Conservation (phyloP, 805 yeast genomes). For the Wickerhamiella occidentalis region DNA sequence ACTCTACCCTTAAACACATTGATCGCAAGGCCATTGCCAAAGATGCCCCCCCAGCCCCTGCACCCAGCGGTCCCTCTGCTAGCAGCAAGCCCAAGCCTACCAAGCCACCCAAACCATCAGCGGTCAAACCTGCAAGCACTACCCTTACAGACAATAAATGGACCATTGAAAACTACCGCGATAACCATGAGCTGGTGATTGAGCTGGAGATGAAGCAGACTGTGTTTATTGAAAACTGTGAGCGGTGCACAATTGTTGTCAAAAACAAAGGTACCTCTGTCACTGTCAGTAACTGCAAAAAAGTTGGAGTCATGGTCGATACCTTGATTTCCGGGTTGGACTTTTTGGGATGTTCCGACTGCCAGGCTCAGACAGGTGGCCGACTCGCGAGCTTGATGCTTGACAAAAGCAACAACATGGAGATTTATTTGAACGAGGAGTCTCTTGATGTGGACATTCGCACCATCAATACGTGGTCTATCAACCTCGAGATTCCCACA, state of each 20-base stretch:
- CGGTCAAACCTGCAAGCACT: slow-evolving; percentile 39
- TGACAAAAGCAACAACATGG: slow-evolving; percentile 83
- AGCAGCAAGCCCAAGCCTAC: slow-evolving; percentile 29
- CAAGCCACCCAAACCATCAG: slow-evolving; percentile 68
- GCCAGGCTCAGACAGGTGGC: slow-evolving; percentile 80
- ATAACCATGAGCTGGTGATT: slow-evolving; percentile 49
- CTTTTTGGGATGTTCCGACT: slow-evolving; percentile 63
- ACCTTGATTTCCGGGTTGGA: slow-evolving; percentile 80
- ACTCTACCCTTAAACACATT: slow-evolving; percentile 79
- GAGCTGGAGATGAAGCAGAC: slow-evolving; percentile 81
- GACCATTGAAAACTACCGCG: slow-evolving; percentile 71
- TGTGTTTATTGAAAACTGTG: slow-evolving; percentile 75
- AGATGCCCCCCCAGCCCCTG: slow-evolving; percentile 45
- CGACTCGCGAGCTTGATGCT: slow-evolving; percentile 68
- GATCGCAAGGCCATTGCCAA: slow-evolving; percentile 93
- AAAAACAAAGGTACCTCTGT: slow-evolving; percentile 88
- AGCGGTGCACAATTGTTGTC: slow-evolving; percentile 60
- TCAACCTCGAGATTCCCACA: slow-evolving; percentile 74
- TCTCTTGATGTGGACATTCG: slow-evolving; percentile 66
- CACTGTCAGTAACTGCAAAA: slow-evolving; percentile 58
- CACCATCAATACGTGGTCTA: slow-evolving; percentile 72
- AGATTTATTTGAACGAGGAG: slow-evolving; percentile 59
- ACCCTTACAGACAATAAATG: slow-evolving; percentile 81
- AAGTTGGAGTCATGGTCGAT: slow-evolving; percentile 70
- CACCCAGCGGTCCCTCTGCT: slow-evolving; percentile 11